These are phyloP conservation scores for Maudiozyma saulgeensis DNA, from an alignment of 805 yeast species.

Conservation along the genomic window DNA sequence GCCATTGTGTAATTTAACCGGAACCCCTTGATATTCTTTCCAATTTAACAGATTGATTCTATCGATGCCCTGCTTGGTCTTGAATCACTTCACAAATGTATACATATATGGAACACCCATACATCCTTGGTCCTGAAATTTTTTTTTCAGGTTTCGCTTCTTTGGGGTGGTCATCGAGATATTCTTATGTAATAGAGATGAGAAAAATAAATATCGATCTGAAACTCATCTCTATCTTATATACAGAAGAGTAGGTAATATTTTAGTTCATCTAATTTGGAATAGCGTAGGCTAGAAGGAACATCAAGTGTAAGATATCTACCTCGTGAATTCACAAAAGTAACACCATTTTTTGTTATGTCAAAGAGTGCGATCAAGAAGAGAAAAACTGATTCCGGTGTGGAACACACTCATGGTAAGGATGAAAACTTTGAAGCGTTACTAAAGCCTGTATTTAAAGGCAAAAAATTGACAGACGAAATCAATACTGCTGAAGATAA, in stretches of 20 bases:
- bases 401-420: constrained; percentile 10
- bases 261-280: too few species aligned
- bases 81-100: too few species aligned
- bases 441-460: constrained; percentile 72
- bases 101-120: neutral
- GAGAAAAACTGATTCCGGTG: constrained; percentile 4
- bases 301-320: neutral
- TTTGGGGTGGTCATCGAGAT: neutral
- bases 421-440: constrained; percentile 69
- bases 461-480: constrained; percentile 78
- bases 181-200: neutral
- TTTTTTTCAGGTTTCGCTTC: neutral
- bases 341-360: neutral
- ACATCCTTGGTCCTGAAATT: neutral
- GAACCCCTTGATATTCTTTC: neutral
- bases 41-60: too few species aligned
- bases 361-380: constrained; percentile 5
- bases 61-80: neutral
- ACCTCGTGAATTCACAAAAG: neutral
- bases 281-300: too few species aligned
- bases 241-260: neutral
- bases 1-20: neutral
- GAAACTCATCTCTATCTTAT: neutral
- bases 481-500: constrained; percentile 89
- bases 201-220: neutral